Conservation (phyloP, 2,329 filamentous ascomycete species). For the Colletotrichum musae region DNA sequence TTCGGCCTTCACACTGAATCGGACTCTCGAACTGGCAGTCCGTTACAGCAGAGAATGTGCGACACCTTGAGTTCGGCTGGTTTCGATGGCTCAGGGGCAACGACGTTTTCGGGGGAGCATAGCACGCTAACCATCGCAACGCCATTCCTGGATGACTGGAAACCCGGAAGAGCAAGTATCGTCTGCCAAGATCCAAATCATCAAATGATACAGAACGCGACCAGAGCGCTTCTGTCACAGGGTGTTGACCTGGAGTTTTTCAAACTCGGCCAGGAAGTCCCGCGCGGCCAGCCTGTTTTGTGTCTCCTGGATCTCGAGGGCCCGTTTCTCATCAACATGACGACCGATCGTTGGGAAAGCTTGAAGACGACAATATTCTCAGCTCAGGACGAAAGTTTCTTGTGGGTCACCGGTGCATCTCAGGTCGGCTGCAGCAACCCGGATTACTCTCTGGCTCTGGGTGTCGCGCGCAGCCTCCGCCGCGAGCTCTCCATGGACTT, state of each 20-base stretch:
- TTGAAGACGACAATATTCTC: conserved; percentile 26
- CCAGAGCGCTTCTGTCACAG: not conserved
- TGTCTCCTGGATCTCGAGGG: conserved; percentile 29
- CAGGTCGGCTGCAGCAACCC: conserved; percentile 48
- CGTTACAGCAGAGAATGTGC: too few species aligned
- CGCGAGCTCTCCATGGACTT: conserved; percentile 47
- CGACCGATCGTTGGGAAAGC: not conserved
- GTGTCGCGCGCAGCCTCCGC: conserved; percentile 48
- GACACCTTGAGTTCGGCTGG: not conserved
- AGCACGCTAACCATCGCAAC: conserved; percentile 1
- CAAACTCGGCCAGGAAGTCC: conserved; percentile 9
- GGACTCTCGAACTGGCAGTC: not conserved
- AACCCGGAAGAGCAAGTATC: conserved; percentile 1
- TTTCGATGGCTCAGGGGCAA: conserved; percentile 9
- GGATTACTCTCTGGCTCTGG: conserved; percentile 47
- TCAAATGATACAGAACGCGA: not conserved
- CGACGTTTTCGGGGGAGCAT: conserved; percentile 18
- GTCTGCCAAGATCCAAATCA: conserved; percentile 19
- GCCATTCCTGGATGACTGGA: conserved; percentile 9
- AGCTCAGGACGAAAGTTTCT: conserved; percentile 38
- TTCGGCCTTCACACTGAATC: conserved; percentile 1
- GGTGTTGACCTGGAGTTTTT: not conserved
- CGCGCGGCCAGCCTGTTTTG: conserved; percentile 25
- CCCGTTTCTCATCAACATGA: conserved; percentile 25
- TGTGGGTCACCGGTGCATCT: conserved; percentile 51